phyloP scores from a whole-genome alignment of 2,329 filamentous ascomycete species.

The Paramyrothecium roridum region DNA sequence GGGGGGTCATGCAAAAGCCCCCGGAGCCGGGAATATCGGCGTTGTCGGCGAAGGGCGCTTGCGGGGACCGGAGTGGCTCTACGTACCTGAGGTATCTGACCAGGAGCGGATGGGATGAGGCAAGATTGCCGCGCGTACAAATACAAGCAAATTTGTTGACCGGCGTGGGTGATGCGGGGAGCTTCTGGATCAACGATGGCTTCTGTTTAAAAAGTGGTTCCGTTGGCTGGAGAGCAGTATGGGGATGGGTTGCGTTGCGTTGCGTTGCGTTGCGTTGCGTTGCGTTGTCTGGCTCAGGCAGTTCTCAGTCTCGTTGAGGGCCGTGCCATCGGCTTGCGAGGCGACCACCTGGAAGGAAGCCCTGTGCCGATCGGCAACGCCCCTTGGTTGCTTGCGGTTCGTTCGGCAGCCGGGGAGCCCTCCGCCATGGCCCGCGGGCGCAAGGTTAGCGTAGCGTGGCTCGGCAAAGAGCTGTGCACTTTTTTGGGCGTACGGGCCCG shows the following conservation, averaged over 20 bases:
- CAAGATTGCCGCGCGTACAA: neutral
- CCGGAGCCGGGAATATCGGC: neutral
- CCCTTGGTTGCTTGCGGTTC: too few species aligned
- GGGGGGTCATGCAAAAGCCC: too few species aligned
- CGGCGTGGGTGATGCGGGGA: neutral
- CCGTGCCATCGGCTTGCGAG: neutral
- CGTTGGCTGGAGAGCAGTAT: neutral
- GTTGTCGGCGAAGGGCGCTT: neutral
- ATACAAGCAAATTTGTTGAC: neutral
- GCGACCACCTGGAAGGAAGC: neutral
- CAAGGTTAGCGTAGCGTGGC: too few species aligned
- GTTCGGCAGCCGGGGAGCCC: too few species aligned
- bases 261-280: too few species aligned
- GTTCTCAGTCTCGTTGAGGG: neutral
- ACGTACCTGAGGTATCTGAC: neutral
- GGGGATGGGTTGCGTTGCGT: neutral
- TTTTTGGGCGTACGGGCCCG: too few species aligned
- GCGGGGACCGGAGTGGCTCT: neutral
- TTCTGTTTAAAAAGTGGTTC: neutral
- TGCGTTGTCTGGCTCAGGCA: too few species aligned
- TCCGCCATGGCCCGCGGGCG: too few species aligned
- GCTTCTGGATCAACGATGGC: too few species aligned
- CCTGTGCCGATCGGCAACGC: neutral
- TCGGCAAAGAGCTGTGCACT: too few species aligned
- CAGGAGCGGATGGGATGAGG: neutral